A percentile compares a stretch with the other conserved stretches of the same genome.
These are phyloP conservation scores for Friedmanniomyces endolithicus DNA, from an alignment of 495 filamentous ascomycete genomes.

Conservation along the genomic window DNA sequence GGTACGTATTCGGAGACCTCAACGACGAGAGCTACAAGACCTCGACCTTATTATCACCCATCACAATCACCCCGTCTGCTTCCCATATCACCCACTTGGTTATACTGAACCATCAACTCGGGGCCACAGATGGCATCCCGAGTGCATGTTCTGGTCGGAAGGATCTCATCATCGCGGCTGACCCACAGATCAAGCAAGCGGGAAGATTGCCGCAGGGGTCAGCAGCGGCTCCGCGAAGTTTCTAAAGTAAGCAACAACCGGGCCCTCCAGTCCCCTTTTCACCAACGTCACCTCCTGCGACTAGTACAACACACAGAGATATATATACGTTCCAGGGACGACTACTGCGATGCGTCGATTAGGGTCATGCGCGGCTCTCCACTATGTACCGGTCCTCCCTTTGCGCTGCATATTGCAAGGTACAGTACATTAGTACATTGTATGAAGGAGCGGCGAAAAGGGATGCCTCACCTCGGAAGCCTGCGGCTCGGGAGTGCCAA, in stretches of 20 bases:
- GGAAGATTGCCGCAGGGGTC: background rate
- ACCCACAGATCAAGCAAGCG: too few relatives aligned
- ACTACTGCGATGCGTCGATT: background rate
- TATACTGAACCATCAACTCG: too few relatives aligned
- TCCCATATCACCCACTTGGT: background rate
- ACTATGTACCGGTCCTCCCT: background rate
- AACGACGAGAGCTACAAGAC: background rate
- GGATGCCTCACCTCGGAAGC: background rate
- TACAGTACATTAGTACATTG: background rate
- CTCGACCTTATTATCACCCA: too few relatives aligned
- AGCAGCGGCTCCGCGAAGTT: background rate
- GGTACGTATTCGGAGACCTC: background rate
- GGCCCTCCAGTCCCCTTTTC: background rate
- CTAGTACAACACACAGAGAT: too few relatives aligned
- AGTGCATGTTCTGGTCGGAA: background rate
- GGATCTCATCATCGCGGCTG: conserved; percentile 1
- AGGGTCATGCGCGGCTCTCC: background rate
- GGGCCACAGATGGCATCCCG: background rate
- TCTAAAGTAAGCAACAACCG: background rate
- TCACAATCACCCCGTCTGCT: too few relatives aligned
- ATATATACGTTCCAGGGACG: background rate
- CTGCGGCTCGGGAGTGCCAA: background rate
- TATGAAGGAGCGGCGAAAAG: background rate
- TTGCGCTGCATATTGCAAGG: background rate
- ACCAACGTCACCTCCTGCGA: background rate